A percentile compares a stretch with the other conserved stretches of the same genome.
Conservation (phyloP, 1,139 yeast species). For the Geotrichum fermentans region DNA sequence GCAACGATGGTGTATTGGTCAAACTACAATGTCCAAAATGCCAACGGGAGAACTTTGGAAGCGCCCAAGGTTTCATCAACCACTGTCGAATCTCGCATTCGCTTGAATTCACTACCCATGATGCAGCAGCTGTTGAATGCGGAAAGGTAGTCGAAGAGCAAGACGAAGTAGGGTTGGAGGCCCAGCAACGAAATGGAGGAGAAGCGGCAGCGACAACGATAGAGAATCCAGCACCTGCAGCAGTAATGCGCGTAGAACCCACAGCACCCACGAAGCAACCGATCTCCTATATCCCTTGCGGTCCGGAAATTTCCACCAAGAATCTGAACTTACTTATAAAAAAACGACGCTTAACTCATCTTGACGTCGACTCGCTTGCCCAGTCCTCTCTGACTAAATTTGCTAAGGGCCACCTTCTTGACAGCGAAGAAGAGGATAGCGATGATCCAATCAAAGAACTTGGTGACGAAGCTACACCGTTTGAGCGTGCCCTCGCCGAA, state of each 20-base stretch:
- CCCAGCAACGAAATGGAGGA: constrained; percentile 36
- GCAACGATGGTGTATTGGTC: constrained; percentile 70
- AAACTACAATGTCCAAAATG: constrained; percentile 65
- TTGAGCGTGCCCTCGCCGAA: constrained; percentile 30
- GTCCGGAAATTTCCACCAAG: constrained; percentile 18
- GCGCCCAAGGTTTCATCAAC: constrained; percentile 76
- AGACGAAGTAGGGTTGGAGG: constrained; percentile 45
- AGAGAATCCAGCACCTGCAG: neutral
- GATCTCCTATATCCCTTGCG: constrained; percentile 2
- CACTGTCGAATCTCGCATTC: constrained; percentile 72
- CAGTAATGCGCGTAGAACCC: neutral
- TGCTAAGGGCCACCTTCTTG: constrained; percentile 33
- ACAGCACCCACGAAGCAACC: neutral
- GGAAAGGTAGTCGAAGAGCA: constrained; percentile 59
- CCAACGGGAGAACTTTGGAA: constrained; percentile 62
- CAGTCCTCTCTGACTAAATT: constrained; percentile 32
- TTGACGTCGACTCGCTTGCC: constrained; percentile 30
- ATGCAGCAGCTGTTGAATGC: constrained; percentile 67
- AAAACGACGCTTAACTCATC: constrained; percentile 20
- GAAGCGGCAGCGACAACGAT: neutral
- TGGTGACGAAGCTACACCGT: constrained; percentile 27
- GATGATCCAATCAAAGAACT: constrained; percentile 20
- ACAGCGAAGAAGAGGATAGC: constrained; percentile 30
- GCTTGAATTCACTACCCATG: constrained; percentile 68
- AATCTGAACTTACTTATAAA: constrained; percentile 22